Evolutionary conservation across 1,284 basidiomycete species (phyloP).

Genomic region (Sporisorium exsertum): DNA sequence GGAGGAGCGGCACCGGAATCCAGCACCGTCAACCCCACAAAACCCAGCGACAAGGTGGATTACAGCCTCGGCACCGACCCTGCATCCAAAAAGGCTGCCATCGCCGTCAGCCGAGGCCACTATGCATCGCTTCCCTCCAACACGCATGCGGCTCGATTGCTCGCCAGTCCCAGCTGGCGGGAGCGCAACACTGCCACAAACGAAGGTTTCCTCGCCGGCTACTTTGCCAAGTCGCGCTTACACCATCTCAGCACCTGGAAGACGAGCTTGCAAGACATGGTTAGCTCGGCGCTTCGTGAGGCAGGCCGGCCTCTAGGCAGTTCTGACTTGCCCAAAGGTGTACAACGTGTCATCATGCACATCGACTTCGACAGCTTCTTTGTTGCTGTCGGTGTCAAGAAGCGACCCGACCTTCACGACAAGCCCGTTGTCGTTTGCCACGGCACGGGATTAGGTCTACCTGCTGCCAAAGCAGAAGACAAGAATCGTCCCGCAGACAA

Average conservation of each 20-base stretch:
- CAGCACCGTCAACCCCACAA: conserved; percentile 16
- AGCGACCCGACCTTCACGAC: conserved; percentile 53
- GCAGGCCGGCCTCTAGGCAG: conserved; percentile 79
- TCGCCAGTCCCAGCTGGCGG: conserved; percentile 75
- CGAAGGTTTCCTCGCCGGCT: conserved; percentile 85
- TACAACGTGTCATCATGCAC: conserved; percentile 68
- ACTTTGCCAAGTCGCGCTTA: conserved; percentile 89
- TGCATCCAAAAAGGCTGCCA: conserved; percentile 27
- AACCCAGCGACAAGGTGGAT: conserved; percentile 24
- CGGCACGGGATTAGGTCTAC: conserved; percentile 71
- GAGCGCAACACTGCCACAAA: conserved; percentile 86
- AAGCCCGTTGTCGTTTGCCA: conserved; percentile 93
- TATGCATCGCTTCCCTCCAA: conserved; percentile 57
- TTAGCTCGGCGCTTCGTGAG: conserved; percentile 73
- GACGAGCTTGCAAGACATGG: conserved; percentile 83
- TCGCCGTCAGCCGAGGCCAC: conserved; percentile 24
- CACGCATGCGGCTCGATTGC: conserved; percentile 53
- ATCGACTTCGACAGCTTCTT: conserved; percentile 91
- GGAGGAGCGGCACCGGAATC: background rate
- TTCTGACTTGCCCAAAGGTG: conserved; percentile 61
- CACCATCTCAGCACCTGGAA: conserved; percentile 95
- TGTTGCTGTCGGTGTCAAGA: conserved; percentile 72
- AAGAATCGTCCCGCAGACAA: conserved; percentile 36
- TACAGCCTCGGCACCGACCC: conserved; percentile 51
- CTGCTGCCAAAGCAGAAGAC: conserved; percentile 26